Conservation (phyloP, 148 eudicot genomes). For the Dianthus caryophyllus region DNA sequence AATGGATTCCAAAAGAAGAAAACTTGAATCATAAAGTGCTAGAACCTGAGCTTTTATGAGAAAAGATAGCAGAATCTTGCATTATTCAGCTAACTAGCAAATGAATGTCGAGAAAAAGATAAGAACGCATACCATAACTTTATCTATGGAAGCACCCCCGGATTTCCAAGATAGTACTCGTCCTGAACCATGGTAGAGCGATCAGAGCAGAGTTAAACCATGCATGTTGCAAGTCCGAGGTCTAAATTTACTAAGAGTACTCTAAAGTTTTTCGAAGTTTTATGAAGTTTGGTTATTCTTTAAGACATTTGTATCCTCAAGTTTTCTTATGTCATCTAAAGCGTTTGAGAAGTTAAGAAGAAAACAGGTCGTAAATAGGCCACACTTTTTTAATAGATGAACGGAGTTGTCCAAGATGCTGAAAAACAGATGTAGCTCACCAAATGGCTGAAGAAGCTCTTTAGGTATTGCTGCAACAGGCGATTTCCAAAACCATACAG, state of each 20-base stretch:
- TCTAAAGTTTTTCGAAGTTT: too few species aligned
- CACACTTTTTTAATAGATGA: not conserved
- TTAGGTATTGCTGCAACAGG: conserved; percentile 81
- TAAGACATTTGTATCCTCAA: too few species aligned
- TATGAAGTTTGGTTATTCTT: too few species aligned
- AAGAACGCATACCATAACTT: conserved; percentile 21
- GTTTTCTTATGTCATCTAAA: too few species aligned
- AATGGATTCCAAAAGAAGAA: not conserved
- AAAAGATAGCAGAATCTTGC: not conserved
- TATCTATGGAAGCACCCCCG: conserved; percentile 19
- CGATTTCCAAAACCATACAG: conserved; percentile 74
- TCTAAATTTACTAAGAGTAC: not conserved
- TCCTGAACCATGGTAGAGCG: conserved; percentile 44
- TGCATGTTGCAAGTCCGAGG: not conserved
- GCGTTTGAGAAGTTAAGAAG: too few species aligned
- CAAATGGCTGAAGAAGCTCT: conserved; percentile 86
- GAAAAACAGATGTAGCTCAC: conserved; percentile 27
- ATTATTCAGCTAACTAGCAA: not conserved
- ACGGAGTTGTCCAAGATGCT: too few species aligned
- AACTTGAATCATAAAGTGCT: not conserved
- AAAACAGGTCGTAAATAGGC: not conserved
- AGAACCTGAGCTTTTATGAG: not conserved
- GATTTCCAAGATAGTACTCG: conserved; percentile 53
- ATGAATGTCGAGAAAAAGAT: not conserved
- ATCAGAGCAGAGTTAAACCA: conserved; percentile 3